These are phyloP conservation scores for Prunus kanzakura DNA, from an alignment of 306 rosid genomes.

Conservation along the genomic window DNA sequence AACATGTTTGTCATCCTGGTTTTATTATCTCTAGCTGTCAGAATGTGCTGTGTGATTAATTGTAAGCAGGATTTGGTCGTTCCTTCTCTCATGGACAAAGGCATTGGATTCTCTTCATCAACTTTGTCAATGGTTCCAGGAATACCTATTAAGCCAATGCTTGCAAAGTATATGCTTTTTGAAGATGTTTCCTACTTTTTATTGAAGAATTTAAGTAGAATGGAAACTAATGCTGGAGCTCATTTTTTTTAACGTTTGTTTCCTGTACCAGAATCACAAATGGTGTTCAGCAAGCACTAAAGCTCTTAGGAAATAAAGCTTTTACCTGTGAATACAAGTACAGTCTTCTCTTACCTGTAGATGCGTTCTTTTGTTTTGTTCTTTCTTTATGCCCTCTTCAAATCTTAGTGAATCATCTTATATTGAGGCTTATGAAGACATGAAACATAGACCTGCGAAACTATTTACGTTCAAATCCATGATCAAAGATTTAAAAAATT, in stretches of 20 bases:
- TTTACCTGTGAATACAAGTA: constrained; percentile 93
- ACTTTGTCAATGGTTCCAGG: constrained; percentile 90
- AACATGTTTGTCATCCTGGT: constrained; percentile 6
- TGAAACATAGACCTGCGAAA: neutral
- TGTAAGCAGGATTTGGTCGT: constrained; percentile 71
- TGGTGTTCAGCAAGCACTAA: constrained; percentile 77
- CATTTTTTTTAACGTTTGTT: constrained; percentile 14
- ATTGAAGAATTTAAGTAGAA: constrained; percentile 6
- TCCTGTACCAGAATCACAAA: constrained; percentile 64
- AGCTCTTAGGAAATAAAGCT: constrained; percentile 74
- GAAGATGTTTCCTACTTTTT: constrained; percentile 6
- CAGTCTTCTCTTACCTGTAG: constrained; percentile 16
- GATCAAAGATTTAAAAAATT: neutral
- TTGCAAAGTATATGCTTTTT: constrained; percentile 66
- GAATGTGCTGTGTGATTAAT: constrained; percentile 21
- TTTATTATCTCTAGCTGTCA: constrained; percentile 15
- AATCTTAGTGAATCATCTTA: neutral
- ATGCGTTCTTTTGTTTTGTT: constrained; percentile 7
- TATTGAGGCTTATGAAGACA: neutral
- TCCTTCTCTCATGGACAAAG: constrained; percentile 74
- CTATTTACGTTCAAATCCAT: neutral
- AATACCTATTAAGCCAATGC: constrained; percentile 95
- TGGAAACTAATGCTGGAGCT: constrained; percentile 11
- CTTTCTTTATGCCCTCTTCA: neutral
- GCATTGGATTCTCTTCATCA: constrained; percentile 69